Percentiles rank a stretch among this genome's conserved stretches.
These are phyloP conservation scores for Croton setiger DNA, from an alignment of 441 rosid genomes.

Conservation along the genomic window DNA sequence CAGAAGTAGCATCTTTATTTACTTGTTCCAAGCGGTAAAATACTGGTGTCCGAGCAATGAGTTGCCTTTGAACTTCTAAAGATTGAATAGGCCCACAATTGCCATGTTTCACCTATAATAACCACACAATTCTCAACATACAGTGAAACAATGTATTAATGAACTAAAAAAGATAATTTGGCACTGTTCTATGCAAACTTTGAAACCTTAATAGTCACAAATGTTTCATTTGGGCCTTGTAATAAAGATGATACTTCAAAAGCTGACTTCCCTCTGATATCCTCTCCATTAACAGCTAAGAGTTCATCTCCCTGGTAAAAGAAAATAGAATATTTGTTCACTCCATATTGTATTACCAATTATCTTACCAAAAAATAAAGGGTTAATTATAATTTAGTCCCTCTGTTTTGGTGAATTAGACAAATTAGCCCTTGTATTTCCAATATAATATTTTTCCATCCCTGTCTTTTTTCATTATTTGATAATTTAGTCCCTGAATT, in stretches of 20 bases:
- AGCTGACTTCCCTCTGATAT: slow-evolving; percentile 81
- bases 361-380: not conserved
- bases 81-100: slow-evolving; percentile 72
- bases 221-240: slow-evolving; percentile 90
- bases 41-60: slow-evolving; percentile 79
- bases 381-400: no score
- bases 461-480: no score
- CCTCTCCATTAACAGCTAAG: slow-evolving; percentile 73
- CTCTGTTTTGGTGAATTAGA: no score
- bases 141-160: slow-evolving; percentile 9
- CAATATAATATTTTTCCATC: no score
- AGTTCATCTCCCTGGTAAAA: slow-evolving; percentile 77
- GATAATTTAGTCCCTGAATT: no score
- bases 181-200: slow-evolving; percentile 7
- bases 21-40: slow-evolving; percentile 74
- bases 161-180: slow-evolving; percentile 4
- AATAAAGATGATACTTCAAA: slow-evolving; percentile 90
- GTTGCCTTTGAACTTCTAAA: slow-evolving; percentile 74
- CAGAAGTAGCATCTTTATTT: slow-evolving; percentile 53
- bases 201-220: slow-evolving; percentile 66
- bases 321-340: slow-evolving; percentile 18
- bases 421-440: no score
- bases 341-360: not conserved
- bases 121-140: slow-evolving; percentile 5
- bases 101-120: slow-evolving; percentile 80